Evolutionary conservation across 2,329 filamentous ascomycete species (phyloP).

Genomic region (Sclerotinia sclerotiorum): DNA sequence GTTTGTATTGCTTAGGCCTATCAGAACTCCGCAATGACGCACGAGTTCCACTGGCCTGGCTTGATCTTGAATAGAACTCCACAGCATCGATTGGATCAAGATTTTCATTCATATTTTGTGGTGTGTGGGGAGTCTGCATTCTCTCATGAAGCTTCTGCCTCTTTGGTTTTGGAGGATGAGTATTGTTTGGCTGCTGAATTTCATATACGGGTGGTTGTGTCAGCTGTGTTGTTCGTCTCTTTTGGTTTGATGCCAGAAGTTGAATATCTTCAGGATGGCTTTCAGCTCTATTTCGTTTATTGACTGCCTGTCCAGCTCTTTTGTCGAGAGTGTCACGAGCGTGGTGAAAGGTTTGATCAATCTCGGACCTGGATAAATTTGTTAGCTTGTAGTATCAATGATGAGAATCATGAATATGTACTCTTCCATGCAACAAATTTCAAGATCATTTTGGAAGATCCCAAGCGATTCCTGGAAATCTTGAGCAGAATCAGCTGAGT

Average conservation of each 20-base stretch:
- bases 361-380: not conserved
- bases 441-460: not conserved
- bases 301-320: not conserved
- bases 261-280: not conserved
- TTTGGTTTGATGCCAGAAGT: not conserved
- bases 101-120: not conserved
- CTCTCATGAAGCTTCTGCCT: slow-evolving; percentile 4
- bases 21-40: slow-evolving; percentile 25
- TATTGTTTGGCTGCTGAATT: not conserved
- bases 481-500: not conserved
- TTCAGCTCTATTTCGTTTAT: not conserved
- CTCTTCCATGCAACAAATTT: not conserved
- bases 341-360: not conserved
- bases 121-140: not conserved
- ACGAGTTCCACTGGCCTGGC: slow-evolving; percentile 17
- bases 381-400: slow-evolving; percentile 1
- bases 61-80: slow-evolving; percentile 15
- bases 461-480: not conserved
- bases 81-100: not conserved
- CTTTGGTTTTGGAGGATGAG: not conserved
- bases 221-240: not conserved
- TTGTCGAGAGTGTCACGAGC: not conserved
- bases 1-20: not conserved
- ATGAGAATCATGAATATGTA: not conserved
- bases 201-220: not conserved